Percentiles rank a stretch among this genome's conserved stretches.
Conservation (phyloP, 768 basidiomycete genomes). For the Sarcomyxa edulis region DNA sequence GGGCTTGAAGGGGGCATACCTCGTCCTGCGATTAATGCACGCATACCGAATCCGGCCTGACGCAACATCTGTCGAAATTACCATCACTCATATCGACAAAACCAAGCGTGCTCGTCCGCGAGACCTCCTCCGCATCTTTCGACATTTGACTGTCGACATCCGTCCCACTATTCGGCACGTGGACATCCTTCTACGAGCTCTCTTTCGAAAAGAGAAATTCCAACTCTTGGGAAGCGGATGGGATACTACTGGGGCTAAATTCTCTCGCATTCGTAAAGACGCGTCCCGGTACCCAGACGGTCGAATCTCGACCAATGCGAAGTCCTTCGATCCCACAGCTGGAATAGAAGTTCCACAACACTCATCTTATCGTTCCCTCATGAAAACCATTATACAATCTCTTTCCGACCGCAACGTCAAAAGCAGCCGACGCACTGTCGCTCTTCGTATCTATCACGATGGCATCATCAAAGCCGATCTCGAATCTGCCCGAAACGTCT, state of each 20-base stretch:
- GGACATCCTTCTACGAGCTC: slow-evolving; percentile 46
- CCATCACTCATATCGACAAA: slow-evolving; percentile 48
- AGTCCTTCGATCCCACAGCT: slow-evolving; percentile 43
- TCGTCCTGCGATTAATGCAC: slow-evolving; percentile 53
- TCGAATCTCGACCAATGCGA: slow-evolving; percentile 17
- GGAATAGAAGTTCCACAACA: slow-evolving; percentile 33
- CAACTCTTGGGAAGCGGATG: slow-evolving; percentile 39
- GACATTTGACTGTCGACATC: slow-evolving; percentile 30
- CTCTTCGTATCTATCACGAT: slow-evolving; percentile 60
- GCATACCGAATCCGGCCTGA: slow-evolving; percentile 45
- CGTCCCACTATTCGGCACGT: slow-evolving; percentile 53
- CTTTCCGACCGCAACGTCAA: slow-evolving; percentile 42
- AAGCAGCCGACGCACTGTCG: slow-evolving; percentile 53
- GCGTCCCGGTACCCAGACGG: slow-evolving; percentile 11
- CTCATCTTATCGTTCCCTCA: slow-evolving; percentile 22
- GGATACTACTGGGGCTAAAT: slow-evolving; percentile 34
- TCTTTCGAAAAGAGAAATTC: slow-evolving; percentile 49
- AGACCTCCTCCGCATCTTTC: slow-evolving; percentile 42
- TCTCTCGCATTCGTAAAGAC: slow-evolving; percentile 24
- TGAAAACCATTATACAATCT: slow-evolving; percentile 39
- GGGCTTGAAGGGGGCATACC: slow-evolving; percentile 43
- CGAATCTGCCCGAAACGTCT: slow-evolving; percentile 45
- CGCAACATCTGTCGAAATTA: slow-evolving; percentile 45
- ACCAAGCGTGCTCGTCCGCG: slow-evolving; percentile 36
- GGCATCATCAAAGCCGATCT: slow-evolving; percentile 47